A percentile compares a stretch with the other conserved stretches of the same genome.
phyloP scores from a whole-genome alignment of 202 grass and related monocot species.

The Carex sylvatica region DNA sequence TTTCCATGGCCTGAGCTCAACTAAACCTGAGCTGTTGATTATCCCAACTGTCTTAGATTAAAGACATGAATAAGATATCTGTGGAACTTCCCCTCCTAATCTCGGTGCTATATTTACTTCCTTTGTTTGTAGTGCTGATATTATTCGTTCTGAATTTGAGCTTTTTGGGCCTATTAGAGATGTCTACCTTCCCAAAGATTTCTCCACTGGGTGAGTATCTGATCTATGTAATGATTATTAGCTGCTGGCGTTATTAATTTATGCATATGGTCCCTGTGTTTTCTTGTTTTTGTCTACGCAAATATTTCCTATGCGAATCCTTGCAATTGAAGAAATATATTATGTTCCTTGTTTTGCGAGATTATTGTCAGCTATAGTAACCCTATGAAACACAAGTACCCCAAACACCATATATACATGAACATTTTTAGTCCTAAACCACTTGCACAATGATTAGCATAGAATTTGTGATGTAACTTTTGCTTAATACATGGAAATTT shows the following conservation, averaged over 20 bases:
- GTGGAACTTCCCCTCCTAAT: constrained; percentile 1
- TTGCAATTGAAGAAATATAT: neutral
- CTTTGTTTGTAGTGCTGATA: constrained; percentile 52
- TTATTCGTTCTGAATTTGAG: constrained; percentile 61
- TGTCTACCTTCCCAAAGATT: constrained; percentile 81
- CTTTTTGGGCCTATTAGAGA: constrained; percentile 71
- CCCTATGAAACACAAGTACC: neutral
- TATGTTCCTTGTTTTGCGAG: neutral
- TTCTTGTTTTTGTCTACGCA: neutral
- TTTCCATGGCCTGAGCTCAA: too few relatives aligned
- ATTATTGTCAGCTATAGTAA: neutral
- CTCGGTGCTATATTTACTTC: neutral
- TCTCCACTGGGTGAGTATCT: constrained; percentile 59
- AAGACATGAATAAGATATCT: neutral
- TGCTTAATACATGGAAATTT: neutral
- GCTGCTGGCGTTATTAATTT: neutral
- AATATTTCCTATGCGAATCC: neutral
- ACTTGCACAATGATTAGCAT: neutral
- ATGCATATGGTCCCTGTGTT: neutral
- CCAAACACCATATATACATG: neutral
- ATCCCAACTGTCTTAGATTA: constrained; percentile 4
- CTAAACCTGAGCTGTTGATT: too few relatives aligned
- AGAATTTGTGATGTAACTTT: neutral
- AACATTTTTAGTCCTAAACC: neutral
- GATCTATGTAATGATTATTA: neutral